A percentile compares a stretch with the other conserved stretches of the same genome.
Conservation (phyloP, 768 basidiomycete genomes). For the Leccinum aurantiacum region DNA sequence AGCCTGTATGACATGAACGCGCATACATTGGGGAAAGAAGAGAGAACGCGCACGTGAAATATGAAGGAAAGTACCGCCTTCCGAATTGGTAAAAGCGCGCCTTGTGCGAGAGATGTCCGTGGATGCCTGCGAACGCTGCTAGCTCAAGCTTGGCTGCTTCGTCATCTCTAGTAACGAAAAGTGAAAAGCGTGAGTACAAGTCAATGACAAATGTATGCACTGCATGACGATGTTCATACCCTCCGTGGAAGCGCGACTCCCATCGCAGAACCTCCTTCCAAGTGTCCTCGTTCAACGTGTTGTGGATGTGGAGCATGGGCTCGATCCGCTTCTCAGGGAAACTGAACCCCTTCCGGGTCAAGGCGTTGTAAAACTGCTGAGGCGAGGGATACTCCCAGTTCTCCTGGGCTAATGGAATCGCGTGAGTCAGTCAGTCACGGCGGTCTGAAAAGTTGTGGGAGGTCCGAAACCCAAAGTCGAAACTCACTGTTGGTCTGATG, state of each 20-base stretch:
- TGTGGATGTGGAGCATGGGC: conserved; percentile 11
- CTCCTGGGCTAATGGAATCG: conserved; percentile 4
- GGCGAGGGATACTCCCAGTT: conserved; percentile 17
- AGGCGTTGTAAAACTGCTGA: conserved; percentile 16
- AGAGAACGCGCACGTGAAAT: conserved; percentile 8
- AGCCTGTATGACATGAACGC: not conserved
- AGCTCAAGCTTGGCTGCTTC: conserved; percentile 13
- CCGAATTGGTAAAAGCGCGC: conserved; percentile 7
- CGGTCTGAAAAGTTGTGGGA: too few species aligned
- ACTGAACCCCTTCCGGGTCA: conserved; percentile 11
- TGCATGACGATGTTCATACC: not conserved
- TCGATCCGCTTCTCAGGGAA: conserved; percentile 6
- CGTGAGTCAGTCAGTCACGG: not conserved
- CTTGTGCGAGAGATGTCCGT: conserved; percentile 17
- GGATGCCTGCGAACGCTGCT: conserved; percentile 14
- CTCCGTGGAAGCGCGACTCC: conserved; percentile 18
- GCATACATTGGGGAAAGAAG: not conserved
- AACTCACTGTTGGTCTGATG: conserved; percentile 14
- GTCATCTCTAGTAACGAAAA: not conserved
- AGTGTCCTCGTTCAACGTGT: conserved; percentile 12
- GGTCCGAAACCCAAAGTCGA: not conserved
- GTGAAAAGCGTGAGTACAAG: not conserved
- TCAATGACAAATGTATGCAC: not conserved
- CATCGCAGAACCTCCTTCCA: conserved; percentile 11
- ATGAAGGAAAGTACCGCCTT: conserved; percentile 1